phyloP scores from a whole-genome alignment of 345 rosid genomes.

The Aurinia saxatilis region DNA sequence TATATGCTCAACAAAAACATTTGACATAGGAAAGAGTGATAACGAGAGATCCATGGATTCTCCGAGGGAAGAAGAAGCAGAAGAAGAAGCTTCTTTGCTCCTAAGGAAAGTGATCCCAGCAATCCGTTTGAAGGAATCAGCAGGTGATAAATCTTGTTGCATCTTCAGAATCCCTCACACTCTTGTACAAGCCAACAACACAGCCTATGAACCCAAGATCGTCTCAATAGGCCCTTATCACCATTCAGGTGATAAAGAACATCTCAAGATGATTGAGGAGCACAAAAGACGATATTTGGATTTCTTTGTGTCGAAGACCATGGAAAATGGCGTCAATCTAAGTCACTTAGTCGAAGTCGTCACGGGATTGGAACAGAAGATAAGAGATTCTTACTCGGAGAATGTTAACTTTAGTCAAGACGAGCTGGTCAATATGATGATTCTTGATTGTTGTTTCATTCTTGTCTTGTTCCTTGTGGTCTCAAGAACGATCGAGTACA shows the following conservation, averaged over 20 bases:
- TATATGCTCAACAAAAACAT: too few relatives aligned
- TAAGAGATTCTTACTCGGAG: slow-evolving; percentile 35
- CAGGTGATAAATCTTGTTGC: slow-evolving; percentile 33
- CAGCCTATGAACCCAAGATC: slow-evolving; percentile 38
- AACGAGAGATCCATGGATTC: not conserved
- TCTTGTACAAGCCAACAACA: slow-evolving; percentile 20
- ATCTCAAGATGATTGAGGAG: slow-evolving; percentile 38
- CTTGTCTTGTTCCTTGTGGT: slow-evolving; percentile 43
- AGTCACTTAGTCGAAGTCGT: not conserved
- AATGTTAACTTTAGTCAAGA: not conserved
- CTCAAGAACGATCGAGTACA: slow-evolving; percentile 12
- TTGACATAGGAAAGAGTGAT: not conserved
- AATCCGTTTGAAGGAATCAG: slow-evolving; percentile 24
- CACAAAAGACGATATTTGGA: slow-evolving; percentile 38
- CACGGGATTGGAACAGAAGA: not conserved
- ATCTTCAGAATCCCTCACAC: slow-evolving; percentile 45
- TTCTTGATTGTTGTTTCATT: slow-evolving; percentile 54
- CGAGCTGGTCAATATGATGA: slow-evolving; percentile 35
- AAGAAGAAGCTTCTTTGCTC: not conserved
- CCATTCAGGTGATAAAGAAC: slow-evolving; percentile 19
- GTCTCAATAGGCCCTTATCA: slow-evolving; percentile 47
- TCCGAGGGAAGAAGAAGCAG: not conserved
- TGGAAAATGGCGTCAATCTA: not conserved
- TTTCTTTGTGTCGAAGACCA: slow-evolving; percentile 15
- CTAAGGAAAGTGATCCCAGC: slow-evolving; percentile 7